These are phyloP conservation scores for Firmiana major DNA, from an alignment of 345 rosid species.

Conservation along the genomic window DNA sequence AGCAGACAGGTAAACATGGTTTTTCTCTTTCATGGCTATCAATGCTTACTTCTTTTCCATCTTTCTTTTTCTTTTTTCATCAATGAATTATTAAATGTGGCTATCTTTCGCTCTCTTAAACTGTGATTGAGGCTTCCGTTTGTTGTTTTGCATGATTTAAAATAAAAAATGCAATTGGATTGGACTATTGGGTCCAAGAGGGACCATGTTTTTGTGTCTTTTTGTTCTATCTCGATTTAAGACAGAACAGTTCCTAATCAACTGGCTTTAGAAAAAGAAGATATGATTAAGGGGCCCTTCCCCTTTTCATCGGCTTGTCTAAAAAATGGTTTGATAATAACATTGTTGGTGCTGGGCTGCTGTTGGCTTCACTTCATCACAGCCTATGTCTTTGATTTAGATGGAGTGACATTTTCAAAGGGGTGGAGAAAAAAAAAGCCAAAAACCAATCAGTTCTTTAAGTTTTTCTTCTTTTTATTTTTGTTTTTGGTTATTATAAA, in stretches of 20 bases:
- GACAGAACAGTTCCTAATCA: slow-evolving; percentile 7
- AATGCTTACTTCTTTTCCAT: not conserved
- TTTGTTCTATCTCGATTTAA: slow-evolving; percentile 1
- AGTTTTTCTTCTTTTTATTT: no score
- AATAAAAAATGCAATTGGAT: not conserved
- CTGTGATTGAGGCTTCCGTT: not conserved
- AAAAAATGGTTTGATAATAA: not conserved
- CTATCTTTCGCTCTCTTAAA: not conserved
- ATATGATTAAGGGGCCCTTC: not conserved
- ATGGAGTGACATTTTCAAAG: not conserved
- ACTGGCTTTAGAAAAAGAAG: not conserved
- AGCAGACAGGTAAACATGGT: slow-evolving; percentile 41
- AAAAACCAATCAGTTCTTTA: no score
- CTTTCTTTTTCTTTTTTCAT: not conserved
- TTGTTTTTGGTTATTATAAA: no score
- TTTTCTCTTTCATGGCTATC: slow-evolving; percentile 3
- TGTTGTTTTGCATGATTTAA: not conserved
- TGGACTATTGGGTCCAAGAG: not conserved
- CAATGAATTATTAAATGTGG: slow-evolving; percentile 1
- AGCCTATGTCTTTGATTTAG: not conserved
- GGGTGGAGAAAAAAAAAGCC: not conserved
- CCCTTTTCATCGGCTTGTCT: not conserved
- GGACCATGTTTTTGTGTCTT: slow-evolving; percentile 2
- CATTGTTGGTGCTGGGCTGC: not conserved
- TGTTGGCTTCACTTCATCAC: not conserved